Evolutionary conservation across 345 rosid species (phyloP).

Genomic region (Eucalyptus albens): DNA sequence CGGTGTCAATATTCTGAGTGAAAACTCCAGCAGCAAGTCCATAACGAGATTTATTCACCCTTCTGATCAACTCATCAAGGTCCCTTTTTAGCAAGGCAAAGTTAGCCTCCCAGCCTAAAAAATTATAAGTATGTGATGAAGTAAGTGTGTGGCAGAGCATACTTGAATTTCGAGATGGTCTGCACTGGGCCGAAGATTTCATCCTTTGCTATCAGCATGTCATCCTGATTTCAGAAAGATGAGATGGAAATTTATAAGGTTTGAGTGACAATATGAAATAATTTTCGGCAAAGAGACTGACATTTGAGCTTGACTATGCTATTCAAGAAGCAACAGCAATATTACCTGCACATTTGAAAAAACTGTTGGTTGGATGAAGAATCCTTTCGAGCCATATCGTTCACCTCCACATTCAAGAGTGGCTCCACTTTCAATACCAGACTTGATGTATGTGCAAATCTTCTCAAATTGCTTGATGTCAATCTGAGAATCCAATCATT

Average conservation of each 20-base stretch:
- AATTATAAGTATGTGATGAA: neutral
- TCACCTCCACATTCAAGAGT: constrained; percentile 85
- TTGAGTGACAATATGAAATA: neutral
- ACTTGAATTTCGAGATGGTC: constrained; percentile 83
- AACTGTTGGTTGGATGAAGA: constrained; percentile 84
- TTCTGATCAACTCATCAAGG: constrained; percentile 50
- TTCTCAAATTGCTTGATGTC: constrained; percentile 67
- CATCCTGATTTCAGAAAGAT: constrained; percentile 35
- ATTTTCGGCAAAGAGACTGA: neutral
- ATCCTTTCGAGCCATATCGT: constrained; percentile 54
- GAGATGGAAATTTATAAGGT: neutral
- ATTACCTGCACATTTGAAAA: constrained; percentile 79
- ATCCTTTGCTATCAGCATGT: constrained; percentile 83
- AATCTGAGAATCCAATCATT: constrained; percentile 20
- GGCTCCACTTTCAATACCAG: constrained; percentile 81
- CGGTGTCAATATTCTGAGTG: constrained; percentile 62
- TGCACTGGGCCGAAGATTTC: constrained; percentile 98
- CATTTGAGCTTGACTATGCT: neutral
- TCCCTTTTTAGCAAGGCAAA: constrained; percentile 23
- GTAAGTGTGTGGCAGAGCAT: neutral
- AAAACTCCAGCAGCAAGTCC: constrained; percentile 90
- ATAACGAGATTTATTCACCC: constrained; percentile 43
- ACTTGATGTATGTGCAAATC: constrained; percentile 47
- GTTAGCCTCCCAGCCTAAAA: neutral
- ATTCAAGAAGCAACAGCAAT: neutral